Conservation (phyloP, 2,329 filamentous ascomycete genomes). For the Mycosphaerella arachidis region DNA sequence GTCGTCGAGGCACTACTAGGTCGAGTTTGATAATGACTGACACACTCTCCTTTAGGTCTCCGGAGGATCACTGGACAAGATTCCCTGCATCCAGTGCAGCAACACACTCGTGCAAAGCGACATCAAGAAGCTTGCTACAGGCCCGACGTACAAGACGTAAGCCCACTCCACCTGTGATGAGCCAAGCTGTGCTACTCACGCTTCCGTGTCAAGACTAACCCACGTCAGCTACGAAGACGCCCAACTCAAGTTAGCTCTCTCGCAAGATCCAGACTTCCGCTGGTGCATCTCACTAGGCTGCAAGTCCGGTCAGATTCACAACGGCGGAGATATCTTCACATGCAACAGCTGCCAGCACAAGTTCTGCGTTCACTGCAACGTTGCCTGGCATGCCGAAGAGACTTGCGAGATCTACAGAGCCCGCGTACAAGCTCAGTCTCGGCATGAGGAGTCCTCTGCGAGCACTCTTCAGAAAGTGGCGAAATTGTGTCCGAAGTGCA, state of each 20-base stretch:
- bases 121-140: conserved; percentile 11
- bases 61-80: not conserved
- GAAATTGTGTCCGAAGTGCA: conserved; percentile 24
- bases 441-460: conserved; percentile 7
- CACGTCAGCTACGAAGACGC: conserved; percentile 10
- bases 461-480: conserved; percentile 8
- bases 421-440: not conserved
- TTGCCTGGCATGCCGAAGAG: conserved; percentile 20
- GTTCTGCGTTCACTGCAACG: conserved; percentile 22
- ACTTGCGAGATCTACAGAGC: conserved; percentile 18
- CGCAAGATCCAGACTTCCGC: conserved; percentile 16
- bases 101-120: conserved; percentile 14
- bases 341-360: conserved; percentile 21
- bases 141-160: conserved; percentile 10
- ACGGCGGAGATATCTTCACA: conserved; percentile 21
- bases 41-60: too few relatives aligned
- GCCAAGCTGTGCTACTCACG: too few relatives aligned
- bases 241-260: conserved; percentile 9
- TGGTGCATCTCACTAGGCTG: conserved; percentile 19
- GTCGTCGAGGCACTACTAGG: too few relatives aligned
- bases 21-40: too few relatives aligned
- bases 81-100: conserved; percentile 21
- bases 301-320: conserved; percentile 23
- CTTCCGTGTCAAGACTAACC: not conserved
- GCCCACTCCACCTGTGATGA: not conserved